phyloP scores from a whole-genome alignment of 345 rosid genomes.

The Citrus reticulata region DNA sequence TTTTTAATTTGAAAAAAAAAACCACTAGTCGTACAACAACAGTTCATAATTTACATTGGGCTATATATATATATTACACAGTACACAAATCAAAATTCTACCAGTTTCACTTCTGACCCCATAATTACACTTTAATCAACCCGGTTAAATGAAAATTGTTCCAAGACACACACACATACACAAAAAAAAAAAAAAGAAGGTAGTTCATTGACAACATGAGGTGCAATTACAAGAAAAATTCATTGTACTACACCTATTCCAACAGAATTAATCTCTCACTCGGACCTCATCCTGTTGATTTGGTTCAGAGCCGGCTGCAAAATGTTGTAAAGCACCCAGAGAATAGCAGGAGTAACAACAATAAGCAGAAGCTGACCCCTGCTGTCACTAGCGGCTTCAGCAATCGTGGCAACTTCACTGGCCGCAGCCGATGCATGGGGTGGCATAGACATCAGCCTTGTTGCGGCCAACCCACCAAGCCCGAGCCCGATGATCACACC shows the following conservation, averaged over 20 bases:
- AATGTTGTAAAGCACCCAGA: conserved; percentile 92
- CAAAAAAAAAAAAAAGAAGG: neutral
- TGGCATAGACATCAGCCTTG: conserved; percentile 38
- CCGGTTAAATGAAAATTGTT: neutral
- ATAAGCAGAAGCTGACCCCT: conserved; percentile 80
- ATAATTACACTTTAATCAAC: conserved; percentile 2
- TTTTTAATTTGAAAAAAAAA: too few relatives aligned
- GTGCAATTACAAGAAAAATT: conserved; percentile 33
- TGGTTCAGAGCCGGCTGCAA: conserved; percentile 97
- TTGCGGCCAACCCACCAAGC: conserved; percentile 66
- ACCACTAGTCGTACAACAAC: too few relatives aligned
- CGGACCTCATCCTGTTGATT: conserved; percentile 79
- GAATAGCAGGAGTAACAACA: conserved; percentile 81
- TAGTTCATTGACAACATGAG: conserved; percentile 20
- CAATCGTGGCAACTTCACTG: conserved; percentile 38
- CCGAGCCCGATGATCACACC: conserved; percentile 75
- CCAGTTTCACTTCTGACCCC: too few relatives aligned
- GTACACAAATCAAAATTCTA: too few relatives aligned
- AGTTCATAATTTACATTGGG: too few relatives aligned
- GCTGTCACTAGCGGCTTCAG: conserved; percentile 53
- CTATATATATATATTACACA: too few relatives aligned
- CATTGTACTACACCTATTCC: conserved; percentile 6
- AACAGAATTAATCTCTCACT: conserved; percentile 17
- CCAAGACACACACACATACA: neutral
- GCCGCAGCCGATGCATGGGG: conserved; percentile 60